Conservation (phyloP, 2,329 filamentous ascomycete genomes). For the Microdochium nivale region DNA sequence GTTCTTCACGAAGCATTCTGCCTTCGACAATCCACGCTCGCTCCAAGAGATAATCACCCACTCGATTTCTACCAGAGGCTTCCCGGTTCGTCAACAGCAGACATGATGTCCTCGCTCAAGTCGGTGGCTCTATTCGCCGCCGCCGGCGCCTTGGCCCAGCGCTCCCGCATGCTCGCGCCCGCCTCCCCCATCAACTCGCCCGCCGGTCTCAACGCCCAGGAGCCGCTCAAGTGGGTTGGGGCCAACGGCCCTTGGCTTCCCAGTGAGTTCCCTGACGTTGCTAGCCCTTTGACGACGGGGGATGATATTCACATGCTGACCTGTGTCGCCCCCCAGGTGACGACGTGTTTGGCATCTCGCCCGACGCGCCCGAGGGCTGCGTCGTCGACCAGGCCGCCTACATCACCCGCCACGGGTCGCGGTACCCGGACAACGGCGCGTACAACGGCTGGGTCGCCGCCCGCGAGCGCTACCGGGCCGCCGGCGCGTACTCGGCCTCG, state of each 20-base stretch:
- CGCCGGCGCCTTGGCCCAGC: neutral
- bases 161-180: slow-evolving; percentile 12
- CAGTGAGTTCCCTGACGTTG: slow-evolving; percentile 23
- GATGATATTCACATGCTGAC: too few relatives aligned
- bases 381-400: slow-evolving; percentile 52
- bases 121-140: neutral
- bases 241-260: slow-evolving; percentile 45
- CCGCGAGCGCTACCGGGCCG: slow-evolving; percentile 14
- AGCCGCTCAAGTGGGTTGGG: slow-evolving; percentile 38
- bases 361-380: slow-evolving; percentile 46
- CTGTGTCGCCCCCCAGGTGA: slow-evolving; percentile 39
- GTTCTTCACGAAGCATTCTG: too few relatives aligned
- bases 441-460: slow-evolving; percentile 47
- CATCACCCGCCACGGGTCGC: slow-evolving; percentile 51
- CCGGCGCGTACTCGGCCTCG: slow-evolving; percentile 9
- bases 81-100: neutral
- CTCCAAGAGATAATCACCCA: too few relatives aligned
- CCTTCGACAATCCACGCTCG: too few relatives aligned
- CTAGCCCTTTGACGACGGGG: too few relatives aligned
- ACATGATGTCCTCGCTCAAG: neutral
- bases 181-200: slow-evolving; percentile 22
- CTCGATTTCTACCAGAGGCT: too few relatives aligned
- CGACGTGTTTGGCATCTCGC: slow-evolving; percentile 45
- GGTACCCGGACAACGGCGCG: slow-evolving; percentile 53
- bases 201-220: slow-evolving; percentile 20